Conservation (phyloP, 305 asterid species). For the Salvia sclarea region DNA sequence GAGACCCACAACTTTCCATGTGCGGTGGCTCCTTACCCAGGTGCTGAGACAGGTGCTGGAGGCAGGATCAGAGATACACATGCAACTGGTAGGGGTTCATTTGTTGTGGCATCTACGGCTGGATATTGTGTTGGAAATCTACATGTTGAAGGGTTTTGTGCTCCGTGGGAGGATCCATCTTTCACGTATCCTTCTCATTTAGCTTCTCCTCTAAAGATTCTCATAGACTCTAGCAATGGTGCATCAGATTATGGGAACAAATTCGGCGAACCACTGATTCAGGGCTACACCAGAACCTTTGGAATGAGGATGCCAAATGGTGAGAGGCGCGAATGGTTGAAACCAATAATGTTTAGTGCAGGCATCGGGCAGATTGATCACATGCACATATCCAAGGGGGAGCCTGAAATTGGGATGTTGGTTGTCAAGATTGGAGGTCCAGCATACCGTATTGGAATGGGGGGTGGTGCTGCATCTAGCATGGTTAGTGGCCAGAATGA, state of each 20-base stretch:
- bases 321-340: conserved; percentile 95
- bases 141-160: conserved; percentile 76
- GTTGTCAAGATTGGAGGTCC: conserved; percentile 98
- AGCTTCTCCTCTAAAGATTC: conserved; percentile 88
- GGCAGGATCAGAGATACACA: conserved; percentile 97
- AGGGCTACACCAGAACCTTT: conserved; percentile 90
- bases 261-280: conserved; percentile 94
- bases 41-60: conserved; percentile 99
- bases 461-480: conserved; percentile 99
- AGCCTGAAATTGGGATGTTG: conserved; percentile 90
- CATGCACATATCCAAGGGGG: conserved; percentile 74
- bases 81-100: conserved; percentile 94
- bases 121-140: conserved; percentile 97
- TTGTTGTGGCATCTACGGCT: conserved; percentile 89
- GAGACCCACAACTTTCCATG: conserved; percentile 98
- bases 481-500: conserved; percentile 98
- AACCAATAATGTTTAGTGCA: conserved; percentile 96
- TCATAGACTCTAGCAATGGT: conserved; percentile 90
- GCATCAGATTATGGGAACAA: conserved; percentile 97
- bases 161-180: conserved; percentile 92
- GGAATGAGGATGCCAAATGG: conserved; percentile 94
- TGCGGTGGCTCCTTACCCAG: conserved; percentile 98
- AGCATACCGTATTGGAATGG: conserved; percentile 97
- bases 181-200: conserved; percentile 78
- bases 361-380: conserved; percentile 98